Conservation (phyloP, 2,329 filamentous ascomycete genomes). For the Verticillium klebahnii region DNA sequence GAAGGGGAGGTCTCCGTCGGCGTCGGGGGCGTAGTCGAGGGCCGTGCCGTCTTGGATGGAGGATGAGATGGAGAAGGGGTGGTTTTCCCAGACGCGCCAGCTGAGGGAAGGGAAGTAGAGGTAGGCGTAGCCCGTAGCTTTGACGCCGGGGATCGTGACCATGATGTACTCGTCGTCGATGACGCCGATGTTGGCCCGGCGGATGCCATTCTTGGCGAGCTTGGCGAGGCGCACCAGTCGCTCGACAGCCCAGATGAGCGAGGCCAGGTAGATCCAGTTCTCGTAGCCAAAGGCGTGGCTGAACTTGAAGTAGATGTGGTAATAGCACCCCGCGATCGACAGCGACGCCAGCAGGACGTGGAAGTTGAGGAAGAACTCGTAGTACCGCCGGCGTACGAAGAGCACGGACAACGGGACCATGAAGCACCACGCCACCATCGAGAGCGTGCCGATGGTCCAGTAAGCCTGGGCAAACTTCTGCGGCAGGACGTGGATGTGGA, state of each 20-base stretch:
- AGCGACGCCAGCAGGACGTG: constrained; percentile 14
- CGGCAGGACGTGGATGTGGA: constrained; percentile 5
- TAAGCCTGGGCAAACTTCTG: constrained; percentile 10
- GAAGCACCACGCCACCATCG: constrained; percentile 7
- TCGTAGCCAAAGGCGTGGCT: constrained; percentile 16
- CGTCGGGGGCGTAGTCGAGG: not conserved
- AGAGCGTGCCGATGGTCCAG: constrained; percentile 17
- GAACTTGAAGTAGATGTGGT: constrained; percentile 17
- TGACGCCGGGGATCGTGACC: constrained; percentile 6
- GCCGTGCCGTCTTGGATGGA: not conserved
- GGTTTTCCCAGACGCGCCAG: constrained; percentile 10
- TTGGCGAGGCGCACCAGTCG: constrained; percentile 7
- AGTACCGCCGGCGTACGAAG: constrained; percentile 14
- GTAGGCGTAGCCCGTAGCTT: constrained; percentile 9
- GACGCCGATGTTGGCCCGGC: constrained; percentile 6
- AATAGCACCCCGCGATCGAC: constrained; percentile 16
- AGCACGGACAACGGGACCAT: constrained; percentile 13
- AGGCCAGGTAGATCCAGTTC: constrained; percentile 15
- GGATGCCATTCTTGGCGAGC: constrained; percentile 8
- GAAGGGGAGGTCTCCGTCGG: not conserved
- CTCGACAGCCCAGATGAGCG: constrained; percentile 12
- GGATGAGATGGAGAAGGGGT: constrained; percentile 6
- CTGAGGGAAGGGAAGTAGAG: constrained; percentile 10
- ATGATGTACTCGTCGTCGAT: constrained; percentile 9
- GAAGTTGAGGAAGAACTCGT: constrained; percentile 17